Percentiles rank a stretch among this genome's conserved stretches.
These are phyloP conservation scores for Neurospora sp. DNA, from an alignment of 495 filamentous ascomycete species.

Conservation along the genomic window DNA sequence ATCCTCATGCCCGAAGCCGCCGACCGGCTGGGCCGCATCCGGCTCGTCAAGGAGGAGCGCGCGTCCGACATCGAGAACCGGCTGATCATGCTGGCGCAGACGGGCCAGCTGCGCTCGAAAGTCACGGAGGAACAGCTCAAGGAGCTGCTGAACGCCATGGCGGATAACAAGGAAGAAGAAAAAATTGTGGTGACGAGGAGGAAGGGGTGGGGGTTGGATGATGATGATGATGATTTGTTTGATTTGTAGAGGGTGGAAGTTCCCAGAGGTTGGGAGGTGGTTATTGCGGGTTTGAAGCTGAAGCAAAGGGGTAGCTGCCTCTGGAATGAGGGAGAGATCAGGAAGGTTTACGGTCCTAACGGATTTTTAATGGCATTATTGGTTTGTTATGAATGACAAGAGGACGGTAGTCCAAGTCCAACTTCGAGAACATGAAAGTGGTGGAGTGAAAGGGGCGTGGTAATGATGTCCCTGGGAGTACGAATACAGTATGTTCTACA, in stretches of 20 bases:
- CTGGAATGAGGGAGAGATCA: background rate
- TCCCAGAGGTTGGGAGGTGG: slow-evolving; percentile 1
- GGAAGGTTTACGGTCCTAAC: background rate
- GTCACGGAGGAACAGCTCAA: slow-evolving; percentile 92
- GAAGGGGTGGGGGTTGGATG: slow-evolving; percentile 77
- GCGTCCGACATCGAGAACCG: slow-evolving; percentile 86
- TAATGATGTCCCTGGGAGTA: background rate
- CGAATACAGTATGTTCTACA: background rate
- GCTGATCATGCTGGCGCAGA: slow-evolving; percentile 81
- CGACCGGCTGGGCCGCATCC: slow-evolving; percentile 87
- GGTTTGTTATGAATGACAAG: background rate
- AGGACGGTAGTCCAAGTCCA: background rate
- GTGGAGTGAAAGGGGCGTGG: background rate
- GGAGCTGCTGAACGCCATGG: slow-evolving; percentile 73
- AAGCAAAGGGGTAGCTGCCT: slow-evolving; percentile 1
- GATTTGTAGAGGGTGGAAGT: slow-evolving; percentile 32
- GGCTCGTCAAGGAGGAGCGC: slow-evolving; percentile 87
- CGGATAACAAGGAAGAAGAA: slow-evolving; percentile 57
- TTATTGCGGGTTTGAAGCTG: background rate
- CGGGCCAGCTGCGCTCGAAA: slow-evolving; percentile 74
- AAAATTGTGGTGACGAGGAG: slow-evolving; percentile 78
- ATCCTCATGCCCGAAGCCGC: slow-evolving; percentile 91
- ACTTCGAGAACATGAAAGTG: background rate
- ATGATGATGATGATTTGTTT: slow-evolving; percentile 77
- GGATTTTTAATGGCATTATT: background rate